Conservation (phyloP, 2,329 filamentous ascomycete genomes). For the Hypocrella siamensis region DNA sequence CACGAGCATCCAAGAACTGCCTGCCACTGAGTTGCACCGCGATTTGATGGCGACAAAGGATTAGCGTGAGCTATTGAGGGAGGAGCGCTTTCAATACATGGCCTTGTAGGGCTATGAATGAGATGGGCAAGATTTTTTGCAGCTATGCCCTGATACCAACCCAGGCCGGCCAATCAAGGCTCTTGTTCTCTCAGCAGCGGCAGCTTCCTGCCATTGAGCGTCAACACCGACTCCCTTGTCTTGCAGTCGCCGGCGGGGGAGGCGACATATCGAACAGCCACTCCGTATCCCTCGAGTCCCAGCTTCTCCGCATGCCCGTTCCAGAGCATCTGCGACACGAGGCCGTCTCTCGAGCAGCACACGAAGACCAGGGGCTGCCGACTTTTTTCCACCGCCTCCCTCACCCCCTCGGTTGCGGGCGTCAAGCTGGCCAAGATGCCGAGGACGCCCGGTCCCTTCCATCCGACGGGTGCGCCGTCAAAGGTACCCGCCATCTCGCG, state of each 20-base stretch:
- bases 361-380: slow-evolving; percentile 58
- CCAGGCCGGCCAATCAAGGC: not conserved
- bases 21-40: too few relatives aligned
- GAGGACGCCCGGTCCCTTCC: slow-evolving; percentile 49
- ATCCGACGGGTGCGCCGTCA: slow-evolving; percentile 54
- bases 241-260: too few relatives aligned
- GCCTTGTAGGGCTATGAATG: too few relatives aligned
- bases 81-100: too few relatives aligned
- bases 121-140: too few relatives aligned
- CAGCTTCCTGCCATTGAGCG: slow-evolving; percentile 30
- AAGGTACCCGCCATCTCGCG: slow-evolving; percentile 74
- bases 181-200: not conserved
- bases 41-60: too few relatives aligned
- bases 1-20: too few relatives aligned
- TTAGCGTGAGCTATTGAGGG: too few relatives aligned
- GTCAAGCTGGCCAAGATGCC: slow-evolving; percentile 55
- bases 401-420: slow-evolving; percentile 62
- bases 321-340: slow-evolving; percentile 55
- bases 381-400: slow-evolving; percentile 54
- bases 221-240: slow-evolving; percentile 28
- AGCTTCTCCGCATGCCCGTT: slow-evolving; percentile 46
- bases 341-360: slow-evolving; percentile 41
- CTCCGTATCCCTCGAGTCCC: slow-evolving; percentile 44
- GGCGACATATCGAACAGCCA: slow-evolving; percentile 28
- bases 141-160: not conserved